Conservation (phyloP, 345 rosid species). For the Brassica rapa region DNA sequence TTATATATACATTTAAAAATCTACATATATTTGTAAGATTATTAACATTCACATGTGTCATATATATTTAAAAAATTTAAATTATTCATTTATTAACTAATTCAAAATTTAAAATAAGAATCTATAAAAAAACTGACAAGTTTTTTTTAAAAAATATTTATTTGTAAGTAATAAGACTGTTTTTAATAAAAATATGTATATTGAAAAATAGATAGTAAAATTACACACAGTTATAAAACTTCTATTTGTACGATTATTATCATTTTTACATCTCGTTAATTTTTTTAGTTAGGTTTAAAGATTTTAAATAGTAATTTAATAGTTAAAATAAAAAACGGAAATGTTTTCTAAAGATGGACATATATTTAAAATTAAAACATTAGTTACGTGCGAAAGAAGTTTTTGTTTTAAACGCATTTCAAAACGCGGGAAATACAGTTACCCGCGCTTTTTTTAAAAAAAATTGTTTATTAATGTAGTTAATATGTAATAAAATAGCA, state of each 20-base stretch:
- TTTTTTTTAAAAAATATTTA: too few relatives aligned
- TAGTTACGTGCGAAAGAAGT: neutral
- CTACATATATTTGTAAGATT: neutral
- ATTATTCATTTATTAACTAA: neutral
- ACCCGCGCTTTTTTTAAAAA: neutral
- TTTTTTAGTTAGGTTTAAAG: neutral
- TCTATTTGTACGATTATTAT: neutral
- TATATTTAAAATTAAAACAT: neutral
- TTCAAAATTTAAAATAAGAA: neutral
- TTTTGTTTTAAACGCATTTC: neutral
- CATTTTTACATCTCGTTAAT: neutral
- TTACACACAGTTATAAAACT: neutral
- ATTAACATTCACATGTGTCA: neutral
- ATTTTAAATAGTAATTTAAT: neutral
- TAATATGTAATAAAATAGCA: neutral
- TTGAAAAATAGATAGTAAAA: neutral
- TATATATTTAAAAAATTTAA: neutral
- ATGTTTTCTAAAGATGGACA: neutral
- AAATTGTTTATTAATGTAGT: neutral
- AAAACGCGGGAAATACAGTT: neutral
- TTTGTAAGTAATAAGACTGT: neutral
- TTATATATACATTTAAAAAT: neutral
- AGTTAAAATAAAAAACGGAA: neutral
- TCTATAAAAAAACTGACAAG: too few relatives aligned
- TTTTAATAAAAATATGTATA: too few relatives aligned